A percentile compares a stretch with the other conserved stretches of the same genome.
Conservation (phyloP, 1,139 yeast genomes). For the Kluyveromyces marxianus region DNA sequence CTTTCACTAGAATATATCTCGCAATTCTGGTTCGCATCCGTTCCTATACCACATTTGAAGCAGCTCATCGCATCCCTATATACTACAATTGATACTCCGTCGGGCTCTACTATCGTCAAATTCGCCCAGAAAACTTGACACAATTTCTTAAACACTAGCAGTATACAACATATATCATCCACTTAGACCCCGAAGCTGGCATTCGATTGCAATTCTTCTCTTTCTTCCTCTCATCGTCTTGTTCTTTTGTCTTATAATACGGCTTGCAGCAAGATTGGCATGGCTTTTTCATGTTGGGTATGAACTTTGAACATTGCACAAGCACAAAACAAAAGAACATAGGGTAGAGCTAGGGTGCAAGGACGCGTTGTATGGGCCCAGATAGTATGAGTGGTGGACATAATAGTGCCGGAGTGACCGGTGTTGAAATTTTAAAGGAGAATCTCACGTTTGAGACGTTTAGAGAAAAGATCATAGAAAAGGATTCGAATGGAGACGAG, state of each 20-base stretch:
- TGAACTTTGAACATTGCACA: too few species aligned
- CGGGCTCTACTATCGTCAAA: background rate
- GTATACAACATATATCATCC: background rate
- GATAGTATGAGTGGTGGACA: background rate
- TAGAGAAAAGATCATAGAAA: slow-evolving; percentile 2
- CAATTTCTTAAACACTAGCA: background rate
- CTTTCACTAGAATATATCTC: slow-evolving; percentile 8
- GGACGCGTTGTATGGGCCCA: too few species aligned
- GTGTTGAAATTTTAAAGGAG: background rate
- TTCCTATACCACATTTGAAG: background rate
- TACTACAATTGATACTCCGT: background rate
- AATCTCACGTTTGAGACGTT: slow-evolving; percentile 3
- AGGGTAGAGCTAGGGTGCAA: too few species aligned
- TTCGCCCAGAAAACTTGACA: background rate
- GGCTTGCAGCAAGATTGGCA: too few species aligned
- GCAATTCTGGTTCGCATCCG: slow-evolving; percentile 2
- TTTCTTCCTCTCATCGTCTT: background rate
- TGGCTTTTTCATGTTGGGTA: too few species aligned
- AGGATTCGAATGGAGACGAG: slow-evolving; percentile 4
- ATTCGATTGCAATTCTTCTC: background rate
- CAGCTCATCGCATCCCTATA: background rate
- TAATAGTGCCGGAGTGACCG: background rate
- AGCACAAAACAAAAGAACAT: too few species aligned
- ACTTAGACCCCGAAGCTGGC: too few species aligned
- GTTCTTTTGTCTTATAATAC: too few species aligned